A percentile compares a stretch with the other conserved stretches of the same genome.
phyloP scores from a whole-genome alignment of 768 basidiomycete species.

The Amanita exitialis region DNA sequence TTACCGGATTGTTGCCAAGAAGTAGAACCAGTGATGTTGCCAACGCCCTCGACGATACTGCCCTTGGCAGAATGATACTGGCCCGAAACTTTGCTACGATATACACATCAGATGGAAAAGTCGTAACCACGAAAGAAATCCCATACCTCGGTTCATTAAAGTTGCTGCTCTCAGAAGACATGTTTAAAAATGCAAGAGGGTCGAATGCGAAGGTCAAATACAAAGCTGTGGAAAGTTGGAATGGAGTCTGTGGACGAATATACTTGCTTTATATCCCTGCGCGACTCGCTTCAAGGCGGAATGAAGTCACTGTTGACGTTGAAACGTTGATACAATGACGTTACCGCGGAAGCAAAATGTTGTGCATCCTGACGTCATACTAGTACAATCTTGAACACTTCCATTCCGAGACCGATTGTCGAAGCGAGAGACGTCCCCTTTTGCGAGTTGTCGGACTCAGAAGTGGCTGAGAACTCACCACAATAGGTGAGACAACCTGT shows the following conservation, averaged over 20 bases:
- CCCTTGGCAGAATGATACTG: constrained; percentile 36
- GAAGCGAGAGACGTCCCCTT: too few relatives aligned
- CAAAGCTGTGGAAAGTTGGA: background rate
- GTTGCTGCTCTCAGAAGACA: background rate
- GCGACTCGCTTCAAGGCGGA: background rate
- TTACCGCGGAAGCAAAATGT: background rate
- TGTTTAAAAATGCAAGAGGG: background rate
- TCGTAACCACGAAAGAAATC: too few relatives aligned
- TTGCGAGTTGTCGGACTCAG: too few relatives aligned
- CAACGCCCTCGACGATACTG: constrained; percentile 27
- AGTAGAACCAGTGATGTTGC: constrained; percentile 35
- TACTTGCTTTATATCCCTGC: background rate
- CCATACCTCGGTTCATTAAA: background rate
- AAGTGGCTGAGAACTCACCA: too few relatives aligned
- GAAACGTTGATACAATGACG: background rate
- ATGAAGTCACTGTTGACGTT: background rate
- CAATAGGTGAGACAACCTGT: too few relatives aligned
- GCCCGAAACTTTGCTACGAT: constrained; percentile 29
- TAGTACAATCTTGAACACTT: background rate
- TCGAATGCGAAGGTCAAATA: background rate
- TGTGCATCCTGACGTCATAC: background rate
- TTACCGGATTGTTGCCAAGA: constrained; percentile 39
- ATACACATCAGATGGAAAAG: background rate
- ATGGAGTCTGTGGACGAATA: too few relatives aligned
- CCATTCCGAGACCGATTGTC: too few relatives aligned